Base-by-base conservation (phyloP, 345 rosid genomes). In the Salix viminalis region DNA sequence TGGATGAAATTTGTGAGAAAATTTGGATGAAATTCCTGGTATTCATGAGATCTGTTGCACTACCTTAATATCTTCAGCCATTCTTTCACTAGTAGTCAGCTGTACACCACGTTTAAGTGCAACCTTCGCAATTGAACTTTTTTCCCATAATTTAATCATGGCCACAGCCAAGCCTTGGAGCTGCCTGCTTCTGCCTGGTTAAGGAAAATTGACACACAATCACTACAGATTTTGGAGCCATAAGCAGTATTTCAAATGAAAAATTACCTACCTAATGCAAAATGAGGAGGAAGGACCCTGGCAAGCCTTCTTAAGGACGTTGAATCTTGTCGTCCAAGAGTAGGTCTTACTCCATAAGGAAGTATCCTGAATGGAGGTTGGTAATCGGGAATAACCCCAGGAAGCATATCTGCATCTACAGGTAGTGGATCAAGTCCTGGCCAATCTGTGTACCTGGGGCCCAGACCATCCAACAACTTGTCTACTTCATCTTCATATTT, bases 61-160 rank as follows among this genome's bases (percentile, higher is more conserved):
- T 79, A 95, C 99, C 99, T 91, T 95, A 70, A 95, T 80, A 78
- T 93, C 97, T 83, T 95, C 99, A 61, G 97, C 96, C 97, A 95
- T 95, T 85, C 97, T 93, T 85, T 95, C 99, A 84, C 97, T 95
- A 65, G 97, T 93, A 34, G 96, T 89, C 79, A 90, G 83, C 76
- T 91, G 92, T 24, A 95, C 92, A 72, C 97, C 99, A 67, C 97
- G 94, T 84, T 95, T 95, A 62, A 95, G 93, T 16, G 96, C 93
- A 75, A 95, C 75, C 85, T 93, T 95, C 19, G 90, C 97, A 83
- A 95, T 89, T 78, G 85, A 87, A 86, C 97, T 90, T 76, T 86
- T 88, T 73, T 90, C 89, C 99, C 99, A 95, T 67, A 95, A 79
- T 82, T 84, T 91, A 84, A 81, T 87, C 88, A 95, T 87, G 56